These are phyloP conservation scores for Clavispora santaluciae DNA, from an alignment of 805 yeast species.

Conservation along the genomic window DNA sequence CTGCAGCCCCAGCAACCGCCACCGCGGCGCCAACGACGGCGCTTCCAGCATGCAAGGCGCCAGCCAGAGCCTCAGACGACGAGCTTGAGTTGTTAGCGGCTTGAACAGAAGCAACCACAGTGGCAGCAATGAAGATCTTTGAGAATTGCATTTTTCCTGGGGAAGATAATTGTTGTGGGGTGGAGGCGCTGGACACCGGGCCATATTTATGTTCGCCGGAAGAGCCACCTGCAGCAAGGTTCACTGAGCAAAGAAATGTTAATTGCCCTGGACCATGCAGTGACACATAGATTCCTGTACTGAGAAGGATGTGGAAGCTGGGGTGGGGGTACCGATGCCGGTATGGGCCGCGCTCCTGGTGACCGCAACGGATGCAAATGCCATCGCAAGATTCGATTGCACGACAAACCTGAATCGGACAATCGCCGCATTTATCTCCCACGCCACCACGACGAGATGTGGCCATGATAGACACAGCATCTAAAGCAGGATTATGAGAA, in stretches of 20 bases:
- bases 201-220: neutral
- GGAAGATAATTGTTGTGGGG: neutral
- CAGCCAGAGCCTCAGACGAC: slow-evolving; percentile 12
- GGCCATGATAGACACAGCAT: too few relatives aligned
- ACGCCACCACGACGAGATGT: too few relatives aligned
- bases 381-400: too few relatives aligned
- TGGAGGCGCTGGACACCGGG: neutral
- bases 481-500: too few relatives aligned
- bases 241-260: too few relatives aligned
- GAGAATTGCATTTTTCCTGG: slow-evolving; percentile 17
- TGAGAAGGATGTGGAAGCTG: neutral
- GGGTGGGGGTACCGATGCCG: too few relatives aligned
- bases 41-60: slow-evolving; percentile 10
- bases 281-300: neutral
- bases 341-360: too few relatives aligned
- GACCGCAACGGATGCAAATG: too few relatives aligned
- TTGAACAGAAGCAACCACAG: slow-evolving; percentile 20
- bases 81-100: slow-evolving; percentile 17
- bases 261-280: slow-evolving; percentile 1
- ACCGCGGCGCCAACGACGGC: slow-evolving; percentile 16
- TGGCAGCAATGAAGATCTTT: slow-evolving; percentile 15
- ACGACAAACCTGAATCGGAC: too few relatives aligned
- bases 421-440: too few relatives aligned
- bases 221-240: too few relatives aligned
- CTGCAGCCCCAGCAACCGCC: slow-evolving; percentile 18